These are phyloP conservation scores for Rhododendron mucronatum DNA, from an alignment of 148 eudicot genomes.

Conservation along the genomic window DNA sequence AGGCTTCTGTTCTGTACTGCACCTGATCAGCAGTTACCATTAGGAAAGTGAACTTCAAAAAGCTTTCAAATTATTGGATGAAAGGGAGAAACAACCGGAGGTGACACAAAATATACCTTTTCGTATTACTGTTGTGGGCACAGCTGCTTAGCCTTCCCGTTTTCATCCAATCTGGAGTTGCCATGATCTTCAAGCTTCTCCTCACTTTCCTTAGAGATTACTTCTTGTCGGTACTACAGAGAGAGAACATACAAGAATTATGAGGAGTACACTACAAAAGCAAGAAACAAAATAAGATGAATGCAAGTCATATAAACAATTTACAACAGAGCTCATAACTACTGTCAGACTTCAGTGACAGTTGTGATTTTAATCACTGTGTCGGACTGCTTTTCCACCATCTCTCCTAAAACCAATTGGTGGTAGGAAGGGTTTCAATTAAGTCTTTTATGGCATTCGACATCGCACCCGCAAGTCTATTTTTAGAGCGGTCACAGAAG, in stretches of 20 bases:
- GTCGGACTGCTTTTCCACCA: too few species aligned
- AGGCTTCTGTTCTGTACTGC: not conserved
- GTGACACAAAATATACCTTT: not conserved
- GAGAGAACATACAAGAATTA: not conserved
- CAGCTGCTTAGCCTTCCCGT: slow-evolving; percentile 13
- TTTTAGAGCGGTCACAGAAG: too few species aligned
- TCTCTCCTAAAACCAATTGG: too few species aligned
- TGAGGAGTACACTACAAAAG: not conserved
- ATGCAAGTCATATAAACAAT: not conserved
- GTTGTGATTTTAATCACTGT: not conserved
- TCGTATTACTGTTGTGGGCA: not conserved
- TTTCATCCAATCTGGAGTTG: slow-evolving; percentile 1
- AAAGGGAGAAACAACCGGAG: not conserved
- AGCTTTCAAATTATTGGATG: not conserved
- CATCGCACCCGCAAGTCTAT: too few species aligned
- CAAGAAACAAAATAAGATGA: not conserved
- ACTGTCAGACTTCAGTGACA: not conserved
- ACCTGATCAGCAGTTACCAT: not conserved
- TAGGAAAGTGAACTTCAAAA: not conserved
- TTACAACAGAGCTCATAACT: not conserved
- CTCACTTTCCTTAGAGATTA: slow-evolving; percentile 7
- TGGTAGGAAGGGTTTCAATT: too few species aligned
- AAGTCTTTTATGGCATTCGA: too few species aligned
- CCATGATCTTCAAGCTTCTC: slow-evolving; percentile 21
- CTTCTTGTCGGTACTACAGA: slow-evolving; percentile 13